Evolutionary conservation across 1,284 basidiomycete genomes (phyloP), one percentile per base, ranked within the genome.

Genomic region (Sparassis latifolia): DNA sequence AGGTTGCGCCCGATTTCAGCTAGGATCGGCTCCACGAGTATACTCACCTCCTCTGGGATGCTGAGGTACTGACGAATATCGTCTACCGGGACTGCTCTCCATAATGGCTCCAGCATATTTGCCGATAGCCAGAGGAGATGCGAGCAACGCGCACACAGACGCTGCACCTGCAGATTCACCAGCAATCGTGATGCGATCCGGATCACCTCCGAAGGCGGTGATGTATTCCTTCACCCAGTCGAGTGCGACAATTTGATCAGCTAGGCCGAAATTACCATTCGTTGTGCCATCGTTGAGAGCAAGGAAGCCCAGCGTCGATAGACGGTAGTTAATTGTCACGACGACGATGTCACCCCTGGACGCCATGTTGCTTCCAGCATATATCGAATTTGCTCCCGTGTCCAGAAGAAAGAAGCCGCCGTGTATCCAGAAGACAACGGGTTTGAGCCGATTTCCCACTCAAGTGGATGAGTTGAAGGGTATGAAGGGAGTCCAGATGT

Each of bases 281-380:
- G 69, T 67, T 52, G 61, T 56, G 3, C 66, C 66, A 46, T 71
- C 68, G 37, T 61, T 56, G 35, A 72, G 59, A 4, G 68, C 67
- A 41, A 74, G 67, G 59, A 72, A 75, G 27, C 73, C 73, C 33
- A 74, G 66, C 10, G 69, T 73, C 27, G 66, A 67, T 33, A 71
- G 62, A 10, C 70, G 72, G 59, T 78, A 76, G 63, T 77, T 75
- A 62, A 74, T 69, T 5, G 69, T 70, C 47, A 77, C 72, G 5
- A 77, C 58, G 2, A 77, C 73, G 20, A 76, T 66, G 52, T 77
- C 74, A 0, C 69, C 69, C 6, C 74, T 67, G 4, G 70, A 71
- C 5, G 69, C 69, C 32, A 78, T 60, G 32, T 64, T 66, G 4
- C 71, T 55, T 7, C 64, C 61, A 5, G 62, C 63, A 53, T 61